Base-by-base conservation (phyloP, 805 yeast genomes). In the Yamadazyma tumulicola region DNA sequence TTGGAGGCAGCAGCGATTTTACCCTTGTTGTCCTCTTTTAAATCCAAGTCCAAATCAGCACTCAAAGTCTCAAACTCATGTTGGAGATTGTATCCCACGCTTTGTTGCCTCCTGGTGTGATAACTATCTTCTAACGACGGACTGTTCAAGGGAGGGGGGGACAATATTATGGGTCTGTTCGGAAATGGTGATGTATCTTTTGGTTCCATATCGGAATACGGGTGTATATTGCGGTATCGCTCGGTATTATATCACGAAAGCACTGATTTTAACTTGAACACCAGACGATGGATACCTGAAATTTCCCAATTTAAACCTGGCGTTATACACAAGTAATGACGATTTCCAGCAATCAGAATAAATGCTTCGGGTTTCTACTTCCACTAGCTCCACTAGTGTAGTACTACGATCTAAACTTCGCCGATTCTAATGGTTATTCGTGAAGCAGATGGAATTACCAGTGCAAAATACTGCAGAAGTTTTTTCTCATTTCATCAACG, bases 11-110 rank as follows among this genome's bases (percentile, higher is more conserved):
- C 16, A 11, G 8, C 14, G 7, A 16, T 7, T 8, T 7, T 12
- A 7, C 27, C 27, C 14, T 7, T 7, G 11, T 7, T 6, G 24
- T 33, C 35, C 17, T 49, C 46, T 35, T 49, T 57, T 48, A 67
- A 55, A 49, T 67, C 73, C 51, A 67, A 56, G 46, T 67, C 71
- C 54, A 67, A 60, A 45, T 67, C 72, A 13, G 64, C 66, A 34
- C 62, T 66, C 37, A 67, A 52, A n/a, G 72, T 66, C 42, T 67
- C 71, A 43, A 67, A 67, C 48, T 67, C 73, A 32, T 67, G 70
- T 46, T 67, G 71, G 47, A 67, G 56, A 46, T 67, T 65, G 49
- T 59, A 67, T 6, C 72, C 71, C 16, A 67, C 73, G 43, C 68
- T 61, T 45, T 59, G 70, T 45, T 67, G 69, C 31, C 72, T 50